Percentiles rank a stretch among this genome's conserved stretches.
Evolutionary conservation across 2,329 filamentous ascomycete species (phyloP).

Genomic region (Cryphonectria radicalis): DNA sequence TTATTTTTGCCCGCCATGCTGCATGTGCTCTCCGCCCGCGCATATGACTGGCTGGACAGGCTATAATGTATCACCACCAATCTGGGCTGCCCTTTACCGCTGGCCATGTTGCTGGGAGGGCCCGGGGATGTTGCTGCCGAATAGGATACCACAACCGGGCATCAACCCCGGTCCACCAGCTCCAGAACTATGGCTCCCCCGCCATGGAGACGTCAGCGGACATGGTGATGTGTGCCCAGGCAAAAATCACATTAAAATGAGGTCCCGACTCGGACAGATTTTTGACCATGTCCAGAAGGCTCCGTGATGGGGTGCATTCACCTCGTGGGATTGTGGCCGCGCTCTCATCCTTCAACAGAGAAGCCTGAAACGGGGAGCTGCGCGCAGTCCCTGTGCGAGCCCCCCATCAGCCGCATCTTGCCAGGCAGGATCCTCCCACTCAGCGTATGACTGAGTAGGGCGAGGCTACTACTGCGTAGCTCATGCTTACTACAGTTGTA

Average conservation of each 20-base stretch:
- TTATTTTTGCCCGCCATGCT: not conserved
- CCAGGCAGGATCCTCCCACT: not conserved
- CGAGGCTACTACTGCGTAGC: not conserved
- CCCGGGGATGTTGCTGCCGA: conserved; percentile 4
- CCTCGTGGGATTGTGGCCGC: not conserved
- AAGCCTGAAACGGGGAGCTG: not conserved
- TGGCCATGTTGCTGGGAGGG: not conserved
- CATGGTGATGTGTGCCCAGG: not conserved
- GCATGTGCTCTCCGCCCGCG: not conserved
- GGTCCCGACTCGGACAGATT: not conserved
- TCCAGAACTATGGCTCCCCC: not conserved
- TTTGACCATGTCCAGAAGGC: not conserved
- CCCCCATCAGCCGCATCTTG: not conserved
- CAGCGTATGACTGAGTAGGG: not conserved
- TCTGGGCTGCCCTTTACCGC: not conserved
- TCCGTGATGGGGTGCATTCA: not conserved
- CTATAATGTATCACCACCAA: not conserved
- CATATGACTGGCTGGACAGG: conserved; percentile 2
- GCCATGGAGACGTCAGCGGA: not conserved
- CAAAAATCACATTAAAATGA: not conserved
- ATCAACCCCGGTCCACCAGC: conserved; percentile 10
- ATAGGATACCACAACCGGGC: conserved; percentile 11
- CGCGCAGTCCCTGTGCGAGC: not conserved
- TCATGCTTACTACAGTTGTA: no score
- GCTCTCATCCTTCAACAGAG: not conserved